Percentiles rank a stretch among this genome's conserved stretches.
phyloP scores from a whole-genome alignment of 768 basidiomycete species.

The Rhodotorula babjevae region DNA sequence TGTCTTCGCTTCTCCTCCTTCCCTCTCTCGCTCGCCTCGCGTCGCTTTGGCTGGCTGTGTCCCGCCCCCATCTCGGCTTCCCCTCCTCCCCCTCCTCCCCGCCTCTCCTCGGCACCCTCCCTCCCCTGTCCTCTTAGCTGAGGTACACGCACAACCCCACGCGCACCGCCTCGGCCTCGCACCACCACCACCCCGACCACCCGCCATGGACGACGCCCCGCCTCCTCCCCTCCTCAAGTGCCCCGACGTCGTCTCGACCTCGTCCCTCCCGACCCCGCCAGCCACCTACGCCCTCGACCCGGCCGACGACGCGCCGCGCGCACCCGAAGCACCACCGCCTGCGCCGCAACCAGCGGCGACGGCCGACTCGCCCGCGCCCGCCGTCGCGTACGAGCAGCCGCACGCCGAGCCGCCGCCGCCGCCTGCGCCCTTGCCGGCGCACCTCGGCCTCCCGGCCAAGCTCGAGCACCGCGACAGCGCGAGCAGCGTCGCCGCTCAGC shows the following conservation, averaged over 20 bases:
- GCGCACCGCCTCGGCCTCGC: no score
- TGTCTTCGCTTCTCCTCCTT: no score
- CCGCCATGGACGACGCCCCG: not conserved
- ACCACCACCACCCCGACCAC: no score
- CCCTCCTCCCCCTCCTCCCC: not conserved
- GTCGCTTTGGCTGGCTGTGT: no score
- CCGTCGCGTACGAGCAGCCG: not conserved
- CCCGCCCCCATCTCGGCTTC: no score
- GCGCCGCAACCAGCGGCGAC: not conserved
- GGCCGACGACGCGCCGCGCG: no score
- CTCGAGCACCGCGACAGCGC: constrained; percentile 14
- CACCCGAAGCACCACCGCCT: not conserved
- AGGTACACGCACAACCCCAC: not conserved
- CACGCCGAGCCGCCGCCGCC: not conserved
- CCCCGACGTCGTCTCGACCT: not conserved
- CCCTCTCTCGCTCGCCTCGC: no score
- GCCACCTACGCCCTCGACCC: not conserved
- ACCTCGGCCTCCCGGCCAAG: not conserved
- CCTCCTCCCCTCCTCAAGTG: not conserved
- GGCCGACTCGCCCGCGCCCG: not conserved
- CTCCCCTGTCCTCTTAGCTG: not conserved
- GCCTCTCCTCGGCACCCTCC: no score
- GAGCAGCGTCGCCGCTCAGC: constrained; percentile 20
- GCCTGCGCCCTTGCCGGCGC: constrained; percentile 1
- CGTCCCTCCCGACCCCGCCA: constrained; percentile 5